Conservation (phyloP, 441 rosid genomes). For the Brassica hybrid region DNA sequence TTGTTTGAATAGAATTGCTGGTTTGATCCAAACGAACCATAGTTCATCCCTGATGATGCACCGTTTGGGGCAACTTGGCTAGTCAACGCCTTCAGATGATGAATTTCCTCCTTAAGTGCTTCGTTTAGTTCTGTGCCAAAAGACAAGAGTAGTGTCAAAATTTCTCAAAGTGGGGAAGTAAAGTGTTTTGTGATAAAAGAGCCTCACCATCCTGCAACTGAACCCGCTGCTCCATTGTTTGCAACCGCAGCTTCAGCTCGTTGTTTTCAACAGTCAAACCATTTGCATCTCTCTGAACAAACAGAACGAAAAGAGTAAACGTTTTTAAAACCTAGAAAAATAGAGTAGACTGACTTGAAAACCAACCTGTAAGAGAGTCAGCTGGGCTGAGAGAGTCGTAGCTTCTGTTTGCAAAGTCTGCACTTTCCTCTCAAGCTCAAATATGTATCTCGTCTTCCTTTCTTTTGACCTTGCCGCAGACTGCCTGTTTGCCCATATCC, state of each 20-base stretch:
- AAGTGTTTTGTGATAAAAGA: slow-evolving; percentile 25
- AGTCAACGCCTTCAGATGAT: slow-evolving; percentile 81
- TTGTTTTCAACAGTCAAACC: slow-evolving; percentile 89
- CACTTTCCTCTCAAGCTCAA: slow-evolving; percentile 97
- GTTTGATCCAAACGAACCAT: slow-evolving; percentile 59
- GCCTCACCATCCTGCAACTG: slow-evolving; percentile 95
- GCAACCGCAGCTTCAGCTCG: slow-evolving; percentile 91
- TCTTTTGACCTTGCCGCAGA: slow-evolving; percentile 99
- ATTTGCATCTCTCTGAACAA: slow-evolving; percentile 89
- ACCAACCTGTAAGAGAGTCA: slow-evolving; percentile 85
- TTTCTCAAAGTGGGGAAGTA: too few species aligned
- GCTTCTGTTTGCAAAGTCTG: slow-evolving; percentile 98
- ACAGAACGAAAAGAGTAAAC: slow-evolving; percentile 16
- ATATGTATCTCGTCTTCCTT: slow-evolving; percentile 96
- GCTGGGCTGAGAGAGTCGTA: slow-evolving; percentile 92
- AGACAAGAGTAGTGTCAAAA: neutral
- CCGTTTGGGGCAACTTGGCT: slow-evolving; percentile 76
- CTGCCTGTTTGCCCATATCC: slow-evolving; percentile 99
- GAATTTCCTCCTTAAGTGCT: slow-evolving; percentile 92
- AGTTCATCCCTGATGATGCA: slow-evolving; percentile 74
- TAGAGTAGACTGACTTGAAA: slow-evolving; percentile 5
- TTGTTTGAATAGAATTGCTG: slow-evolving; percentile 84
- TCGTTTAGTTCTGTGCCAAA: slow-evolving; percentile 71
- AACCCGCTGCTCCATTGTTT: slow-evolving; percentile 94
- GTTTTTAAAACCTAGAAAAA: too few species aligned